phyloP scores from a whole-genome alignment of 495 filamentous ascomycete genomes.

The Lophium mytilinum region DNA sequence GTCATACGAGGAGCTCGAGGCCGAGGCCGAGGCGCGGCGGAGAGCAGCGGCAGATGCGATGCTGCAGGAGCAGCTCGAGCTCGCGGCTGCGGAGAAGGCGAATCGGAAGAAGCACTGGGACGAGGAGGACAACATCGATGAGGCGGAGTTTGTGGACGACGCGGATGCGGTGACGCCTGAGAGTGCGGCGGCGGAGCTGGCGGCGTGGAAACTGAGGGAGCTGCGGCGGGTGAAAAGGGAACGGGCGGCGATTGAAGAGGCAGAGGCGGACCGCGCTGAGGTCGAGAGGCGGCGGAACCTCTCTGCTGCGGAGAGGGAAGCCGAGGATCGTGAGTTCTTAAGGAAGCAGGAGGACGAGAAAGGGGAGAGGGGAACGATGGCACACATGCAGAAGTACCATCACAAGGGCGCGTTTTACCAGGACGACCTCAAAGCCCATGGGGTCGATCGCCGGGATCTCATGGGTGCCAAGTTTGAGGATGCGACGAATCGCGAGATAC shows the following conservation, averaged over 20 bases:
- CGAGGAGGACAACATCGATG: slow-evolving; percentile 61
- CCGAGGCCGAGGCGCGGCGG: slow-evolving; percentile 18
- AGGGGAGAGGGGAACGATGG: slow-evolving; percentile 79
- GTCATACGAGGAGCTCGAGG: slow-evolving; percentile 14
- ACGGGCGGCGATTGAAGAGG: slow-evolving; percentile 70
- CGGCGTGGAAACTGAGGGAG: slow-evolving; percentile 91
- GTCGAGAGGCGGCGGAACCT: slow-evolving; percentile 81
- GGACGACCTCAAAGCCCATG: slow-evolving; percentile 65
- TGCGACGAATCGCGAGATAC: slow-evolving; percentile 63
- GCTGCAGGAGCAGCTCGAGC: slow-evolving; percentile 80
- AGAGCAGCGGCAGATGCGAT: slow-evolving; percentile 56
- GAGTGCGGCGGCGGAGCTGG: slow-evolving; percentile 55
- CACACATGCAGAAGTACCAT: slow-evolving; percentile 91
- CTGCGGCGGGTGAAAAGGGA: slow-evolving; percentile 79
- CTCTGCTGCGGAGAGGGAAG: slow-evolving; percentile 75
- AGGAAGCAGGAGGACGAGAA: slow-evolving; percentile 73
- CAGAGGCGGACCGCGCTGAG: slow-evolving; percentile 82
- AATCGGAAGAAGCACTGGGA: slow-evolving; percentile 79
- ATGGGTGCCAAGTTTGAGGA: slow-evolving; percentile 81
- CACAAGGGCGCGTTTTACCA: slow-evolving; percentile 96
- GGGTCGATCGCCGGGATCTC: slow-evolving; percentile 65
- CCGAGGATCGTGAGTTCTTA: slow-evolving; percentile 75
- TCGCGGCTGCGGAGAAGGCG: slow-evolving; percentile 64
- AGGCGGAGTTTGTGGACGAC: slow-evolving; percentile 66
- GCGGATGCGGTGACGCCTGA: slow-evolving; percentile 80